Conservation (phyloP, 2,329 filamentous ascomycete genomes). For the Neofusicoccum sp. region DNA sequence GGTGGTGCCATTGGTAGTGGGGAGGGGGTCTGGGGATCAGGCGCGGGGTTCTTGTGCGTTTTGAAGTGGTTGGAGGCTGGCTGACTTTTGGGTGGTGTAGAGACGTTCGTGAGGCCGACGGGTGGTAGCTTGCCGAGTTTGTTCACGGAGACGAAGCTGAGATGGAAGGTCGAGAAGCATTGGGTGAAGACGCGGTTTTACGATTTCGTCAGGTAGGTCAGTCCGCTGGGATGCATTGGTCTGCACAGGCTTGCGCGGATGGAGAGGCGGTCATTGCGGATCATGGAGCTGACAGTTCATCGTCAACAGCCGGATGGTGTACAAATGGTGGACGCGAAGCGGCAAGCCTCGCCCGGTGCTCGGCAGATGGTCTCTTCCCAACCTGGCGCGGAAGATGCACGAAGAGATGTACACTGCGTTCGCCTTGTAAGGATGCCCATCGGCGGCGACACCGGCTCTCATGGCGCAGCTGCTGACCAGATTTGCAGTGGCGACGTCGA, state of each 20-base stretch:
- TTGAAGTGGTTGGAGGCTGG: too few species aligned
- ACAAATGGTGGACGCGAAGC: constrained; percentile 20
- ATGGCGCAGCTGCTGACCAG: background rate
- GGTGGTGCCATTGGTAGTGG: background rate
- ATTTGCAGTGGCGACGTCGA: background rate
- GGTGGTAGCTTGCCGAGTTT: constrained; percentile 29
- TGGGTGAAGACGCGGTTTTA: constrained; percentile 23
- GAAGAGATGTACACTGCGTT: constrained; percentile 60
- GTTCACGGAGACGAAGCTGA: constrained; percentile 23
- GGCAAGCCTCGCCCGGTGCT: constrained; percentile 38
- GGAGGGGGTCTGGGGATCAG: background rate
- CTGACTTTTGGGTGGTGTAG: constrained; percentile 22
- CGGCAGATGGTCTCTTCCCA: constrained; percentile 38
- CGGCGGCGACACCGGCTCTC: background rate
- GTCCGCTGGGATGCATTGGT: background rate
- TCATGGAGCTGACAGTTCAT: background rate
- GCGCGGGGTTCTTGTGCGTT: background rate
- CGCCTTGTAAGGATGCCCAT: constrained; percentile 39
- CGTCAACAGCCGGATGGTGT: constrained; percentile 15
- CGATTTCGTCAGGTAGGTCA: constrained; percentile 25
- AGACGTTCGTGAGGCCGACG: constrained; percentile 37
- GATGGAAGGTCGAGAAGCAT: constrained; percentile 29
- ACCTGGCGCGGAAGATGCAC: constrained; percentile 60
- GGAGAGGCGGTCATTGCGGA: constrained; percentile 7
- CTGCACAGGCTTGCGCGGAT: background rate